Percentiles rank a stretch among this genome's conserved stretches.
phyloP scores from a whole-genome alignment of 495 filamentous ascomycete genomes.

The Daldinia caldariorum region DNA sequence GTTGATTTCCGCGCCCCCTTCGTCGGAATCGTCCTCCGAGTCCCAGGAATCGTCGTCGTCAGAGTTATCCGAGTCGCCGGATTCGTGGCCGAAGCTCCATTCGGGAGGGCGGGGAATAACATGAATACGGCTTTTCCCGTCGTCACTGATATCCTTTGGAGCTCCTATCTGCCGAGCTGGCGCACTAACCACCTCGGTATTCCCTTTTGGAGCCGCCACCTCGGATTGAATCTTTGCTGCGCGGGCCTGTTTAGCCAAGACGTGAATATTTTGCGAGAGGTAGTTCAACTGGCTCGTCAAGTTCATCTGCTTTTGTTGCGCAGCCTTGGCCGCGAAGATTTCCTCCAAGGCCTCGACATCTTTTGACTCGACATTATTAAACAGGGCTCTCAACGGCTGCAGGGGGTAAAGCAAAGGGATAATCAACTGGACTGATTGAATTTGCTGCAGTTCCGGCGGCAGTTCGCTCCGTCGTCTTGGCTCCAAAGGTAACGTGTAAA shows the following conservation, averaged over 20 bases:
- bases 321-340: constrained; percentile 69
- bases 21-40: constrained; percentile 56
- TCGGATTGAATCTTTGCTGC: constrained; percentile 20
- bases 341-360: constrained; percentile 70
- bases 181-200: constrained; percentile 10
- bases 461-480: constrained; percentile 69
- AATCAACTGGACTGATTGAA: constrained; percentile 73
- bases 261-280: constrained; percentile 76
- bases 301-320: constrained; percentile 66
- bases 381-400: constrained; percentile 70
- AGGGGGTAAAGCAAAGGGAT: constrained; percentile 80
- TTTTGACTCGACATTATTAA: constrained; percentile 69
- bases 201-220: neutral
- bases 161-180: neutral
- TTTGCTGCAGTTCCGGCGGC: constrained; percentile 67
- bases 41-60: constrained; percentile 46
- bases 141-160: constrained; percentile 43
- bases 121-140: constrained; percentile 71
- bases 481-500: constrained; percentile 78
- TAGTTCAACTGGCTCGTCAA: constrained; percentile 82
- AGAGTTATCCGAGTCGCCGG: constrained; percentile 57
- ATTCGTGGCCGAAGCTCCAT: constrained; percentile 67
- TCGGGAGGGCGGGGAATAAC: constrained; percentile 85
- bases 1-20: constrained; percentile 48
- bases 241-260: constrained; percentile 65